phyloP scores from a whole-genome alignment of 2,329 filamentous ascomycete genomes.

The Fusarium paranaense region DNA sequence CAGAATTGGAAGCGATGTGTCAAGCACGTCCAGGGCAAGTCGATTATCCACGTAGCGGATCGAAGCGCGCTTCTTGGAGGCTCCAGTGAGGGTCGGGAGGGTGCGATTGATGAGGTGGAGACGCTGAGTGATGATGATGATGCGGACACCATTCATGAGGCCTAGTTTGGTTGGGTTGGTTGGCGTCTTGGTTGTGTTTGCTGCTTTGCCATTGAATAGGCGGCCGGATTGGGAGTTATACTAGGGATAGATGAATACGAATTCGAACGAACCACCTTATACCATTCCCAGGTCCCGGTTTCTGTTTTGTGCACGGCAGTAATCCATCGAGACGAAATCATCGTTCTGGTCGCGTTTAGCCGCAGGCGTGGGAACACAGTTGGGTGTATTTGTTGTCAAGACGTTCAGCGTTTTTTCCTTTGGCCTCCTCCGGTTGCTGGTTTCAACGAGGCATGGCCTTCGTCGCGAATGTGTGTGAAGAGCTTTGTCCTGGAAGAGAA shows the following conservation, averaged over 20 bases:
- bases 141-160: slow-evolving; percentile 55
- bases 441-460: slow-evolving; percentile 69
- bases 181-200: slow-evolving; percentile 31
- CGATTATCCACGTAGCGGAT: slow-evolving; percentile 86
- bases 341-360: background rate
- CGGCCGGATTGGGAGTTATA: slow-evolving; percentile 24
- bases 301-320: background rate
- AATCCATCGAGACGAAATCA: background rate
- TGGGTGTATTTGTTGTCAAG: background rate
- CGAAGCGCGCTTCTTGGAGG: slow-evolving; percentile 70
- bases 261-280: slow-evolving; percentile 14
- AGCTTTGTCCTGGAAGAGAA: slow-evolving; percentile 76
- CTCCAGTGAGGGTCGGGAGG: slow-evolving; percentile 69
- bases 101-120: slow-evolving; percentile 90
- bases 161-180: slow-evolving; percentile 27
- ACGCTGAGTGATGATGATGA: slow-evolving; percentile 82
- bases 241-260: slow-evolving; percentile 40
- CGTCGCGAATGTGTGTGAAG: slow-evolving; percentile 77
- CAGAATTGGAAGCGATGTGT: slow-evolving; percentile 82
- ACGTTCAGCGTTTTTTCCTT: slow-evolving; percentile 51
- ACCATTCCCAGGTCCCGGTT: background rate
- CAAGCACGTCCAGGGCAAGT: slow-evolving; percentile 80
- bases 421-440: slow-evolving; percentile 41
- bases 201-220: slow-evolving; percentile 13
- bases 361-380: background rate